phyloP scores from a whole-genome alignment of 148 eudicot genomes.

The Tetragonia tetragonoides region DNA sequence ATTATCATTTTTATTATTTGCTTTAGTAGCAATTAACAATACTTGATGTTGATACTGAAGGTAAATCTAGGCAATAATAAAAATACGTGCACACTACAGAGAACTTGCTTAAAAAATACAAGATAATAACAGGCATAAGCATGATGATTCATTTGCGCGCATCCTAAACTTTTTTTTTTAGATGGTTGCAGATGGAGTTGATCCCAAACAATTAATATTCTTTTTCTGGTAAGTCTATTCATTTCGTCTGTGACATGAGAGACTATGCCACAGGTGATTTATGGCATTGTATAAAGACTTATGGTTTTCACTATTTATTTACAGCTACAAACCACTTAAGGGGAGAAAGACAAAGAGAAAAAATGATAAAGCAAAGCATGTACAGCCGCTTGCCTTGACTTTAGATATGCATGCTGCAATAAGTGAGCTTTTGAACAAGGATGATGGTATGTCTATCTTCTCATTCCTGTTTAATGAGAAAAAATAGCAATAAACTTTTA shows the following conservation, averaged over 20 bases:
- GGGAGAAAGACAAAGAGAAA: slow-evolving; percentile 48
- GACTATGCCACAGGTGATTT: neutral
- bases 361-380: slow-evolving; percentile 43
- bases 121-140: too few species aligned
- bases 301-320: slow-evolving; percentile 8
- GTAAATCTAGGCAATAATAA: too few species aligned
- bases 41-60: too few species aligned
- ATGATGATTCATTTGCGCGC: neutral
- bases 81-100: too few species aligned
- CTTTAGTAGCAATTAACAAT: too few species aligned
- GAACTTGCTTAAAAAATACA: too few species aligned
- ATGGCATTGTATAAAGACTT: neutral
- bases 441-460: slow-evolving; percentile 52
- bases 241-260: neutral
- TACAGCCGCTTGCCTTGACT: slow-evolving; percentile 56
- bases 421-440: slow-evolving; percentile 54
- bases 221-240: slow-evolving; percentile 51
- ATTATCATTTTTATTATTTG: too few species aligned
- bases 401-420: slow-evolving; percentile 46
- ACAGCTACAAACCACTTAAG: slow-evolving; percentile 58
- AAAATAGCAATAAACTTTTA: neutral
- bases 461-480: neutral
- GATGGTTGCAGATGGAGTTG: slow-evolving; percentile 70
- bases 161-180: slow-evolving; percentile 28
- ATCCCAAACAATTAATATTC: slow-evolving; percentile 73